Percentiles rank a stretch among this genome's conserved stretches.
These are phyloP conservation scores for Alternaria postmessia DNA, from an alignment of 2,329 filamentous ascomycete species.

Conservation along the genomic window DNA sequence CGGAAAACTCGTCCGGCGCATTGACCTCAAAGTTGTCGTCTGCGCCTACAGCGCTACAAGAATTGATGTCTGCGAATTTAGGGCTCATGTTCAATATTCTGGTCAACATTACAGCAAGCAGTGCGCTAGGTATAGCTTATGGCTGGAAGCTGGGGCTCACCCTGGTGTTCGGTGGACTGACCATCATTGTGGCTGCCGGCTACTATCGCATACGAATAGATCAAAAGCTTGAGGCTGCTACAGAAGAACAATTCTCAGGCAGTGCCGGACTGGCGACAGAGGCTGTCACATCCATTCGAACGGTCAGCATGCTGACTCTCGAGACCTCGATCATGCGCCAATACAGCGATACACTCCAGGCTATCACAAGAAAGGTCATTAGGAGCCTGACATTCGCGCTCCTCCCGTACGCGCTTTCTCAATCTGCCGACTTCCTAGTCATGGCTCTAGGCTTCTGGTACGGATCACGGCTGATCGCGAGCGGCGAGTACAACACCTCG, in stretches of 20 bases:
- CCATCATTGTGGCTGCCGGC: constrained; percentile 13
- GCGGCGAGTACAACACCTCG: constrained; percentile 73
- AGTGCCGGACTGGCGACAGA: constrained; percentile 1
- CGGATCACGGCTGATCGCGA: constrained; percentile 32
- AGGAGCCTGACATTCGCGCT: neutral
- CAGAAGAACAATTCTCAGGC: constrained; percentile 1
- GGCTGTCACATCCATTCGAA: constrained; percentile 2
- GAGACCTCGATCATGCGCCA: constrained; percentile 2
- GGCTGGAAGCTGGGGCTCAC: constrained; percentile 24
- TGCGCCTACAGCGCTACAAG: constrained; percentile 61
- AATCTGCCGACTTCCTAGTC: constrained; percentile 81
- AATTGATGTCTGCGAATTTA: constrained; percentile 27
- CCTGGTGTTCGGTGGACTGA: constrained; percentile 17
- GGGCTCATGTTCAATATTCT: constrained; percentile 17
- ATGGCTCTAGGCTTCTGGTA: constrained; percentile 83
- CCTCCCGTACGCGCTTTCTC: constrained; percentile 65
- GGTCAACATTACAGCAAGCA: constrained; percentile 17
- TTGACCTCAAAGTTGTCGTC: constrained; percentile 63
- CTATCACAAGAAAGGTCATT: neutral
- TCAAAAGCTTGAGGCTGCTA: constrained; percentile 73
- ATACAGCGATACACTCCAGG: constrained; percentile 1
- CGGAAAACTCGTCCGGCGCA: constrained; percentile 87
- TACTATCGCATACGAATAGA: constrained; percentile 56
- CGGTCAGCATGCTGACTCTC: constrained; percentile 4
- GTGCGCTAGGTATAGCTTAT: constrained; percentile 20